These are phyloP conservation scores for Aspergillus floridensis DNA, from an alignment of 2,329 filamentous ascomycete genomes.

Conservation along the genomic window DNA sequence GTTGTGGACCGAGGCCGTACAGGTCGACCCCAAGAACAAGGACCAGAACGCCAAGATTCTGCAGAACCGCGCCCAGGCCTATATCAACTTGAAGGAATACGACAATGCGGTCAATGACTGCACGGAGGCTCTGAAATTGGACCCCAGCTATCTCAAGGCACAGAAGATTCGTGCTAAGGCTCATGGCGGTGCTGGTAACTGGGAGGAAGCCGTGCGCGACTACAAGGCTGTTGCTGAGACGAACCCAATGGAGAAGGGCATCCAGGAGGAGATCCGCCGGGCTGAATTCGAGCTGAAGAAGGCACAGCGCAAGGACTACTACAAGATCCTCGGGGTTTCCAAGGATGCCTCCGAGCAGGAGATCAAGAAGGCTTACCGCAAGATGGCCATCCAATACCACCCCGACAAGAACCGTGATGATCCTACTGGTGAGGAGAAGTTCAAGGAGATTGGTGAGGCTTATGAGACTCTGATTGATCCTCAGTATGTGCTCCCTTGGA, in stretches of 20 bases:
- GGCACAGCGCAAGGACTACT: constrained; percentile 95
- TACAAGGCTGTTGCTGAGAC: constrained; percentile 82
- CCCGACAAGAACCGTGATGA: constrained; percentile 92
- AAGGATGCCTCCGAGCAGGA: constrained; percentile 81
- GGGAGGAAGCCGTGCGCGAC: constrained; percentile 88
- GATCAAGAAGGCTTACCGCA: constrained; percentile 97
- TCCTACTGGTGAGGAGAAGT: constrained; percentile 79
- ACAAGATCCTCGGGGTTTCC: constrained; percentile 87
- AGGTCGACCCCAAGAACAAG: constrained; percentile 83
- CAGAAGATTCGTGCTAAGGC: constrained; percentile 93
- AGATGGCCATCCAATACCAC: constrained; percentile 89
- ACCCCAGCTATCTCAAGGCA: constrained; percentile 83
- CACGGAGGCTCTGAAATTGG: constrained; percentile 76
- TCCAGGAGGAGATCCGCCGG: constrained; percentile 80
- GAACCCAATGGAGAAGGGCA: constrained; percentile 75
- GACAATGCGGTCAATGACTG: constrained; percentile 80
- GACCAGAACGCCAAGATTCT: constrained; percentile 92
- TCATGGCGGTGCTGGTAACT: constrained; percentile 76
- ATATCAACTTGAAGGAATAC: constrained; percentile 76
- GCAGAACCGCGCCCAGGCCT: constrained; percentile 87
- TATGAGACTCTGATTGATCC: constrained; percentile 94
- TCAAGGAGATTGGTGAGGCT: constrained; percentile 97
- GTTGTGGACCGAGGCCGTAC: constrained; percentile 77
- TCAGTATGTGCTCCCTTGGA: constrained; percentile 61
- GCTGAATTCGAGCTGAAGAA: constrained; percentile 97